Percentiles rank a stretch among this genome's conserved stretches.
Conservation (phyloP, 2,329 filamentous ascomycete species). For the Ceratocystis alfenasii region DNA sequence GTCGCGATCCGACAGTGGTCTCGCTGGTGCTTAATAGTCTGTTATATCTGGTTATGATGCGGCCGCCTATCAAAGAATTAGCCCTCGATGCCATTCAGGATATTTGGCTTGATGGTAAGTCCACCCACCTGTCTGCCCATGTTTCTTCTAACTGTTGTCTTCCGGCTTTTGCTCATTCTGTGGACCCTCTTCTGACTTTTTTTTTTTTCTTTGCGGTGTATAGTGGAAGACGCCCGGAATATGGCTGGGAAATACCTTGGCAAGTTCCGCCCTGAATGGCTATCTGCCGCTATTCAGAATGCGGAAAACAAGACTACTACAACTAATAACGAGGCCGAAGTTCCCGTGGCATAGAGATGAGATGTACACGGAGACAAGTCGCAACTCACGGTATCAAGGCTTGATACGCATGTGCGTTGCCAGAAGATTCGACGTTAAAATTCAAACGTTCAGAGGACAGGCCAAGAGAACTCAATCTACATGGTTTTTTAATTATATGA, state of each 20-base stretch:
- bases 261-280: conserved; percentile 47
- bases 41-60: conserved; percentile 55
- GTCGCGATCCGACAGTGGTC: conserved; percentile 53
- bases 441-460: background rate
- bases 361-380: background rate
- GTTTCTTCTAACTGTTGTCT: too few species aligned
- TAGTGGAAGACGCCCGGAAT: conserved; percentile 51
- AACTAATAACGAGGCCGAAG: background rate
- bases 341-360: background rate
- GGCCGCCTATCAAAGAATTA: conserved; percentile 50
- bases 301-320: conserved; percentile 11
- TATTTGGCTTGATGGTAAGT: conserved; percentile 55
- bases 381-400: background rate
- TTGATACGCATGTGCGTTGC: background rate
- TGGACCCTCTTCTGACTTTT: conserved; percentile 12
- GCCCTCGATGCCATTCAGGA: conserved; percentile 54
- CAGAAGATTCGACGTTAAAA: background rate
- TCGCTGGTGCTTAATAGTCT: conserved; percentile 52
- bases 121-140: background rate
- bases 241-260: conserved; percentile 51
- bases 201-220: background rate
- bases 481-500: background rate
- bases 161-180: background rate
- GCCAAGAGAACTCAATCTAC: background rate
- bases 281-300: conserved; percentile 27